Percentiles rank a stretch among this genome's conserved stretches.
These are phyloP conservation scores for sweet orange (Citrus sinensis) DNA, from an alignment of 345 rosid genomes.

Conservation along the genomic window DVS_A1.0 CM039163.1:45596501-45597000, in stretches of 20 bases:
- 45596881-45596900: conserved; percentile 57
- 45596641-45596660: conserved; percentile 84
- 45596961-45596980: conserved; percentile 72
- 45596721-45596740: conserved; percentile 87
- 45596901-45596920: conserved; percentile 75
- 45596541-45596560: background rate
- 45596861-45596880: conserved; percentile 59
- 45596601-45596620: conserved; percentile 91
- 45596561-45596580: conserved; percentile 10
- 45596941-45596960: conserved; percentile 97
- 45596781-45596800: conserved; percentile 75
- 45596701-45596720: conserved; percentile 79
- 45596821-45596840: conserved; percentile 69
- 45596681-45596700: conserved; percentile 80
- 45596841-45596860: conserved; percentile 53
- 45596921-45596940: conserved; percentile 67
- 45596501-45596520: background rate
- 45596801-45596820: conserved; percentile 60
- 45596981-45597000: conserved; percentile 86
- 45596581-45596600: conserved; percentile 98
- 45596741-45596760: conserved; percentile 83
- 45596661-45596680: conserved; percentile 81
- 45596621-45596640: conserved; percentile 84
- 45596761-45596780: conserved; percentile 60
- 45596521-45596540: background rate